Base-by-base conservation (phyloP, 208 protist species). In the Sergeia podlipaevii region DNA sequence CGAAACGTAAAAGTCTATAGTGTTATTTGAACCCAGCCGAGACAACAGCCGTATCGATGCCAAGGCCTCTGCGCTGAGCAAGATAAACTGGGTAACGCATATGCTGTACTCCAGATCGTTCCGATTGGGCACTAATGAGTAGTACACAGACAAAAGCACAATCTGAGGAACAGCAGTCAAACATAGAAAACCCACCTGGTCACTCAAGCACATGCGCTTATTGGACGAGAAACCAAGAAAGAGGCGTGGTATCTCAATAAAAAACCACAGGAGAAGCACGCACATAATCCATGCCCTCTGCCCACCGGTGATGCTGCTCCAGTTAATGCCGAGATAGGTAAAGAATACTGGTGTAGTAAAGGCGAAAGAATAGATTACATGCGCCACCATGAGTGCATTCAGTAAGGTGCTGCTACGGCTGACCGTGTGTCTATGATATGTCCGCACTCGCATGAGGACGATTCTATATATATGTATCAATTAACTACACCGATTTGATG, bases 1-100 rank as follows among this genome's bases (percentile, higher is more conserved):
- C 0, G 55, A 58, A 0, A 89, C 71, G 60, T 84, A 91, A 47
- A 79, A 90, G 56, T 93, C 73, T 46, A 93, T 58, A 18, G 74
- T 71, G 53, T 87, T 90, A 47, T 85, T 72, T 8, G 70, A 48
- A 15, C 74, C 72, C 0, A 91, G 39, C 8, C 66, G 74, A 28
- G 43, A 21, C 15, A 84, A n/a, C 18, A 83, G 33, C 13, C 51
- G 42, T 13, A 65, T 38, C 17, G 70, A 58, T 2, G 65, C 64
- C 0, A 87, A 17, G 17, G 64, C 38, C 63, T 93, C 82, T 5
- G 64, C 15, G 1, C 42, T 32, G 15, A 89, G 48, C 2, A 93
- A 37, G 10, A 89, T 66, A 5, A 89, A 46, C 61, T 91, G 72
- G 39, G 62, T 70, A 17, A 80, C 54, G 46, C 80, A 80, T n/a